Evolutionary conservation across 169 alveolate genomes (phyloP).

Genomic region (Perkinsus marinus): DNA sequence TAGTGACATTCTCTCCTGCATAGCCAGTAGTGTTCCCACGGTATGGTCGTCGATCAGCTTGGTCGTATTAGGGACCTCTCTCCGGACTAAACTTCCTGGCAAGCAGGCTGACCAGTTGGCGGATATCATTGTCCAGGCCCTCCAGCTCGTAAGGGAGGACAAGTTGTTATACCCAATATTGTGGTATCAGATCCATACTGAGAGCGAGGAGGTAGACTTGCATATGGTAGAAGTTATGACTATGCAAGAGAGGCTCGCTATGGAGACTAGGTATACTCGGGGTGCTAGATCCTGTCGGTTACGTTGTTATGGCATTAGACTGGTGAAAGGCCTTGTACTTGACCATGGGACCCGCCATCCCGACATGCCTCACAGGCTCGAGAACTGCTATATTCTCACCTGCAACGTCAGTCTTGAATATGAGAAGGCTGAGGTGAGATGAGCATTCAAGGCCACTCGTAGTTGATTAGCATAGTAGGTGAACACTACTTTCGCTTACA

Average conservation of each 20-base stretch:
- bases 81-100: constrained; percentile 80
- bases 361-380: constrained; percentile 90
- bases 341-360: constrained; percentile 98
- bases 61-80: constrained; percentile 85
- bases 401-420: constrained; percentile 94
- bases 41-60: no score
- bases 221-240: constrained; percentile 96
- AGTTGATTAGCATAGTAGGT: constrained; percentile 9
- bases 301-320: constrained; percentile 55
- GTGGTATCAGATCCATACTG: constrained; percentile 9
- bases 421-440: constrained; percentile 91
- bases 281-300: no score
- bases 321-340: constrained; percentile 80
- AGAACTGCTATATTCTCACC: constrained; percentile 86
- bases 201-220: constrained; percentile 64
- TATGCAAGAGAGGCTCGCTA: constrained; percentile 85
- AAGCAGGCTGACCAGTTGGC: constrained; percentile 76
- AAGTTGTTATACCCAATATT: no score
- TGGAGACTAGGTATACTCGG: constrained; percentile 82
- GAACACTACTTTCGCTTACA: constrained; percentile 90
- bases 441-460: neutral
- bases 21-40: neutral
- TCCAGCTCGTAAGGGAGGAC: constrained; percentile 17
- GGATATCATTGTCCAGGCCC: constrained; percentile 89
- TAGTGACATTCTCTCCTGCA: neutral